Evolutionary conservation across 228 moss, liverwort and hornwort genomes (phyloP), one percentile per base, ranked within the genome.

Genomic region (Sphagnum magellanicum): DNA sequence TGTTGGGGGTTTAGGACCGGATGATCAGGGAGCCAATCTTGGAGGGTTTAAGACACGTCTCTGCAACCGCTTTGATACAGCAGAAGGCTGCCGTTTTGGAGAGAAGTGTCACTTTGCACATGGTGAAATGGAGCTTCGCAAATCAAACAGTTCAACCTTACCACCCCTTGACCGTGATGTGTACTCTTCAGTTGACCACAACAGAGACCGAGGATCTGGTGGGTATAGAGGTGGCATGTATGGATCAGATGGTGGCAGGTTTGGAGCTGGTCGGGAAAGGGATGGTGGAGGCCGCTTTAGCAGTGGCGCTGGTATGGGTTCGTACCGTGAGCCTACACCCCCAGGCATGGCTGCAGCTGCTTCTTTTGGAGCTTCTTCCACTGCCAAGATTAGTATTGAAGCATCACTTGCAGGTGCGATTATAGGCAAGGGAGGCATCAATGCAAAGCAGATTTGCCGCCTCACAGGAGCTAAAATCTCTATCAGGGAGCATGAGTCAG

Each of bases 51-150:
- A 94, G 70, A 98, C 98, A 10, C 80, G 98, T 8, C 92, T 98
- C 0, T 98, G 98, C 65, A 98, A 98, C 62, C 87, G 94, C 5
- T 98, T 88, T 4, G 98, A 94, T 48, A 98, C 98, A 0, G 75
- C 91, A 0, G 98, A 98, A 68, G 98, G 98, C 0, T 98, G 98
- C 66, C 89, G 98, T 0, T 98, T 94, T 77, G 90, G 94, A 6
- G 98, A 98, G 61, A 98, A 98, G 75, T 98, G 98, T 59, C 98
- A 98, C 68, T 98, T 98, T 47, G 98, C 98, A 47, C 98, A 98
- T 52, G 98, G 98, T n/a, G 98, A 98, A 78, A 93, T 90, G 71
- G 94, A 98, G 68, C 90, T 98, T 46, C 87, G 98, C 9, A 98
- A 98, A 71, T 70, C 92, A 3, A 72, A 74, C 6, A 73, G 61